Percentiles rank a stretch among this genome's conserved stretches.
Conservation (phyloP, 495 filamentous ascomycete genomes). For the Collariella sp. region DNA sequence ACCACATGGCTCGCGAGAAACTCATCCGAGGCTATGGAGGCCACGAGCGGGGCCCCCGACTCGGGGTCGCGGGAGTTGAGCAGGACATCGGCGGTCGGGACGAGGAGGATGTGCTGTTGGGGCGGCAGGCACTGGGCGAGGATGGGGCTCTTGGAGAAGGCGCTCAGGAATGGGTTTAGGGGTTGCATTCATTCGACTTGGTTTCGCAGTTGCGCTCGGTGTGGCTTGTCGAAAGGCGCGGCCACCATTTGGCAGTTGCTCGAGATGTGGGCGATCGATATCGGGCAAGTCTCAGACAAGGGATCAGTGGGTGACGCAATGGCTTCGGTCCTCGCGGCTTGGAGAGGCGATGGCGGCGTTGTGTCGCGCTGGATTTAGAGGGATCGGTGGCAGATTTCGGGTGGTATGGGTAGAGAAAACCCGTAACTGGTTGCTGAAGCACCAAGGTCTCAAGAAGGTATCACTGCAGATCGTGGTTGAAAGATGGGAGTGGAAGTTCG, state of each 20-base stretch:
- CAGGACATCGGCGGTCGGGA: conserved; percentile 85
- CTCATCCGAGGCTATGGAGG: conserved; percentile 80
- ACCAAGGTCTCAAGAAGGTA: no score
- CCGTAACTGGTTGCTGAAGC: no score
- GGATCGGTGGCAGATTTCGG: no score
- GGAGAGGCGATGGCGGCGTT: no score
- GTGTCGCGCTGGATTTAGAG: no score
- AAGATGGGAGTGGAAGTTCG: no score
- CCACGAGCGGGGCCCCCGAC: conserved; percentile 63
- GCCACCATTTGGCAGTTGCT: conserved; percentile 23
- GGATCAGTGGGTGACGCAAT: no score
- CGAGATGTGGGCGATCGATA: conserved; percentile 10
- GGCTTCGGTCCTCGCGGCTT: no score
- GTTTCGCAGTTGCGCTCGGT: conserved; percentile 18
- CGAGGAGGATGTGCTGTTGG: conserved; percentile 88
- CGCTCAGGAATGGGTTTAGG: conserved; percentile 95
- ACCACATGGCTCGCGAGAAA: conserved; percentile 96
- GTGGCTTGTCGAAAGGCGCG: conserved; percentile 5
- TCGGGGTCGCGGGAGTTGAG: conserved; percentile 85
- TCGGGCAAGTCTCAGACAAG: neutral
- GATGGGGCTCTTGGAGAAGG: conserved; percentile 95
- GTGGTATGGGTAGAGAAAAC: no score
- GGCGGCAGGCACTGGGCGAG: conserved; percentile 87
- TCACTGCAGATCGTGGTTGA: no score
- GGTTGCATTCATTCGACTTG: conserved; percentile 75